Evolutionary conservation across 768 basidiomycete species (phyloP).

Genomic region (Exidia glandulosa): DNA sequence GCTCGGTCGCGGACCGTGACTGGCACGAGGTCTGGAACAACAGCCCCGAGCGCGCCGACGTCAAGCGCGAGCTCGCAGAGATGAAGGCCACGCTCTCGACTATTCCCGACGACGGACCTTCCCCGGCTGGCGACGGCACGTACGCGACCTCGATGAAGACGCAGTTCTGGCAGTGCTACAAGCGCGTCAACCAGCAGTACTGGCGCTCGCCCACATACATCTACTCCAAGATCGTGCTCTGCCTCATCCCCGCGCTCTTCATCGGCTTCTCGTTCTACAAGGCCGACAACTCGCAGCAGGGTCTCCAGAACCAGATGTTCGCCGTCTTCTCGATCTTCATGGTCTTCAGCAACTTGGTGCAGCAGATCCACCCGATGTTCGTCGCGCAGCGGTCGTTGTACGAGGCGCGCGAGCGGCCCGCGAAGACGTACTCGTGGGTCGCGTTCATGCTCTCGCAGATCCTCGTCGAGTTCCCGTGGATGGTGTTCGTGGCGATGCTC

Average conservation of each 20-base stretch:
- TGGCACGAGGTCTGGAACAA: slow-evolving; percentile 82
- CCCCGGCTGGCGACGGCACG: slow-evolving; percentile 6
- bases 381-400: slow-evolving; percentile 21
- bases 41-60: slow-evolving; percentile 42
- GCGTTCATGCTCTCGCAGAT: slow-evolving; percentile 24
- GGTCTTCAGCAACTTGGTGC: slow-evolving; percentile 22
- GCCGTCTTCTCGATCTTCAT: slow-evolving; percentile 16
- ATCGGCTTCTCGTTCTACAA: slow-evolving; percentile 28
- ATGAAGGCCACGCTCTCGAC: slow-evolving; percentile 21
- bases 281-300: slow-evolving; percentile 17
- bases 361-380: slow-evolving; percentile 23
- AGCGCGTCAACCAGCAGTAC: slow-evolving; percentile 25
- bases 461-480: slow-evolving; percentile 14
- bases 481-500: slow-evolving; percentile 15
- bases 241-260: slow-evolving; percentile 13
- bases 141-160: slow-evolving; percentile 5
- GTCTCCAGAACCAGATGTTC: slow-evolving; percentile 20
- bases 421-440: slow-evolving; percentile 24
- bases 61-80: slow-evolving; percentile 30
- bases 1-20: slow-evolving; percentile 59
- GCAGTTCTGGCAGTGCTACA: slow-evolving; percentile 14
- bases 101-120: slow-evolving; percentile 4
- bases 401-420: slow-evolving; percentile 23
- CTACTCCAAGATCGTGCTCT: slow-evolving; percentile 23
- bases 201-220: slow-evolving; percentile 28